Conservation (phyloP, 1,284 basidiomycete genomes). For the Fistulina hepatica region DNA sequence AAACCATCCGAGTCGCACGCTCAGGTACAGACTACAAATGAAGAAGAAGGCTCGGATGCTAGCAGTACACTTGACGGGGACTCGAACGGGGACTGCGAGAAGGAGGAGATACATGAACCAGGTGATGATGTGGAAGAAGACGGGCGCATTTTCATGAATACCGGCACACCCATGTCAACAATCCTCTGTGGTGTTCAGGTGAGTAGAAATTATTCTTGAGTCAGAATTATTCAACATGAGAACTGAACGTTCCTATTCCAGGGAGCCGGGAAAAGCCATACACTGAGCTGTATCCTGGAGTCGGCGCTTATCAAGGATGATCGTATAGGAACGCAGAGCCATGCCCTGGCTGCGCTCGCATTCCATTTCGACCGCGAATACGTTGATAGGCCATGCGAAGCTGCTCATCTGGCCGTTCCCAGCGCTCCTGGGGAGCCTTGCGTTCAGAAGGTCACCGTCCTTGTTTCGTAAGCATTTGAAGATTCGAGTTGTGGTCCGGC, state of each 20-base stretch:
- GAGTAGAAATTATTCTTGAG: slow-evolving; percentile 5
- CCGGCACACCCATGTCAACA: slow-evolving; percentile 20
- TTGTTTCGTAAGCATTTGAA: slow-evolving; percentile 12
- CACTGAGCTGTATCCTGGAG: slow-evolving; percentile 14
- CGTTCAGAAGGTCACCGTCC: slow-evolving; percentile 12
- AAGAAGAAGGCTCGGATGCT: too few relatives aligned
- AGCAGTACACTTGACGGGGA: too few relatives aligned
- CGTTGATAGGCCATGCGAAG: slow-evolving; percentile 7
- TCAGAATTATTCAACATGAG: slow-evolving; percentile 5
- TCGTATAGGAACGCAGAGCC: slow-evolving; percentile 10
- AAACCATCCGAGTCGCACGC: too few relatives aligned
- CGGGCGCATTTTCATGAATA: too few relatives aligned
- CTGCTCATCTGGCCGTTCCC: slow-evolving; percentile 5
- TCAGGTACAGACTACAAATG: too few relatives aligned
- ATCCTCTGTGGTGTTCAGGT: slow-evolving; percentile 23
- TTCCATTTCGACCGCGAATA: slow-evolving; percentile 9
- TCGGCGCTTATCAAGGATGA: slow-evolving; percentile 12
- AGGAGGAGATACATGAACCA: too few relatives aligned
- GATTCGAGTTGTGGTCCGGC: slow-evolving; percentile 10
- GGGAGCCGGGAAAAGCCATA: slow-evolving; percentile 17
- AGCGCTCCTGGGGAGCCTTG: slow-evolving; percentile 2
- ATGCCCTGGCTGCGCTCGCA: slow-evolving; percentile 12
- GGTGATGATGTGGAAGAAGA: too few relatives aligned
- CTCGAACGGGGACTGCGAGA: too few relatives aligned
- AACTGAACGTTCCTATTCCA: slow-evolving; percentile 8